Percentiles rank a stretch among this genome's conserved stretches.
Evolutionary conservation across 805 yeast genomes (phyloP).

Genomic region (Yamadazyma laniorum): DNA sequence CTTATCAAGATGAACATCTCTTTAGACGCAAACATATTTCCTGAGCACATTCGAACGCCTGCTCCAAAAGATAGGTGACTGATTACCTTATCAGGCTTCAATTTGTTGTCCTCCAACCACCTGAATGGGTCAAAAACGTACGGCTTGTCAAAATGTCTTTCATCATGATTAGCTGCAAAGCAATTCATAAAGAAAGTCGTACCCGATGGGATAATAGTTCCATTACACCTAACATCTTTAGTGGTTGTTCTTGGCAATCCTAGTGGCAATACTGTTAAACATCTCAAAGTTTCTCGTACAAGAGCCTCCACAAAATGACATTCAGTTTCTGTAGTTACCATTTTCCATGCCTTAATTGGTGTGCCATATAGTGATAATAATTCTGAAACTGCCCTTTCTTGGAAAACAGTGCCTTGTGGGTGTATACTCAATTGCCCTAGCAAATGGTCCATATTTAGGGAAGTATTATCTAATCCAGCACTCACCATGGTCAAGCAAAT

Average conservation of each 20-base stretch:
- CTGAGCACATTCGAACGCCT: slow-evolving; percentile 74
- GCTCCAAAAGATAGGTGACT: slow-evolving; percentile 62
- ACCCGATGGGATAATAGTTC: slow-evolving; percentile 48
- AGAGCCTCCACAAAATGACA: slow-evolving; percentile 57
- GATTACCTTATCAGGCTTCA: slow-evolving; percentile 15
- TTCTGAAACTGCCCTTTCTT: slow-evolving; percentile 42
- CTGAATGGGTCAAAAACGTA: slow-evolving; percentile 51
- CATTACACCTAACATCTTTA: slow-evolving; percentile 41
- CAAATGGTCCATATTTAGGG: slow-evolving; percentile 59
- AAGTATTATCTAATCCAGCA: slow-evolving; percentile 75
- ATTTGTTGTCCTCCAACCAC: slow-evolving; percentile 36
- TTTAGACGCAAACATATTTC: slow-evolving; percentile 59
- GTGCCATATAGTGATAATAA: slow-evolving; percentile 31
- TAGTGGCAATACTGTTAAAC: slow-evolving; percentile 65
- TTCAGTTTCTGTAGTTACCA: slow-evolving; percentile 22
- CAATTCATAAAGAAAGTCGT: slow-evolving; percentile 65
- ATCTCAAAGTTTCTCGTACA: slow-evolving; percentile 60
- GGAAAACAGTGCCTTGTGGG: slow-evolving; percentile 35
- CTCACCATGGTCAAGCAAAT: slow-evolving; percentile 74
- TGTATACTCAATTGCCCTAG: slow-evolving; percentile 50
- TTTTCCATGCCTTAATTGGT: slow-evolving; percentile 22
- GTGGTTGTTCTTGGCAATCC: slow-evolving; percentile 64
- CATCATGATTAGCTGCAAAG: slow-evolving; percentile 70
- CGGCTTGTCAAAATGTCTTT: slow-evolving; percentile 40
- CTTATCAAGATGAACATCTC: slow-evolving; percentile 61